A percentile compares a stretch with the other conserved stretches of the same genome.
phyloP scores from a whole-genome alignment of 306 rosid species.

The Lotus japonicus region DNA sequence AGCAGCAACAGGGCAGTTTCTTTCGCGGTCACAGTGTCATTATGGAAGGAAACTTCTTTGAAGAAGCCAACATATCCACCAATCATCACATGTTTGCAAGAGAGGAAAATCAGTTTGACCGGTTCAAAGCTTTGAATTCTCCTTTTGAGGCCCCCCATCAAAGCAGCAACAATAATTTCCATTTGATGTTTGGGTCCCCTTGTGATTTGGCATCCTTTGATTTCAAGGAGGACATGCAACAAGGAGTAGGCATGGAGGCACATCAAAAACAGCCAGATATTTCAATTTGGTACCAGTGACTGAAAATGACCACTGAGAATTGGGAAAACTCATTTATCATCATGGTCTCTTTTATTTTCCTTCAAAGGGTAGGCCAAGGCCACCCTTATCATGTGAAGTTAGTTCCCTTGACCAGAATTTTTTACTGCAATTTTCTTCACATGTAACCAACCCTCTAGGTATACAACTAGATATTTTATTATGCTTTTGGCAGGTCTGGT shows the following conservation, averaged over 20 bases:
- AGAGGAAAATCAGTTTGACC: constrained; percentile 38
- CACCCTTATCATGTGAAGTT: constrained; percentile 28
- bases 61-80: constrained; percentile 27
- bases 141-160: constrained; percentile 24
- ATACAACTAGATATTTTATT: constrained; percentile 21
- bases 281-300: constrained; percentile 47
- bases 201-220: constrained; percentile 47
- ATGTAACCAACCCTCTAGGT: constrained; percentile 26
- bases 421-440: constrained; percentile 24
- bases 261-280: constrained; percentile 43
- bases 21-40: constrained; percentile 32
- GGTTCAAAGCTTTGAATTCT: constrained; percentile 40
- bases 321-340: neutral
- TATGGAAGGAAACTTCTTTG: constrained; percentile 41
- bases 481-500: constrained; percentile 13
- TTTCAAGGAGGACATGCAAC: constrained; percentile 43
- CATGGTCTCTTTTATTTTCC: neutral
- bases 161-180: constrained; percentile 24
- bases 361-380: neutral
- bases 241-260: constrained; percentile 35
- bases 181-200: constrained; percentile 45
- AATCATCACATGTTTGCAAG: constrained; percentile 34
- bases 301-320: constrained; percentile 21
- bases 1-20: constrained; percentile 28
- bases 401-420: constrained; percentile 11